These are phyloP conservation scores for Bipolaris gigantea DNA, from an alignment of 2,329 filamentous ascomycete genomes.

Conservation along the genomic window DNA sequence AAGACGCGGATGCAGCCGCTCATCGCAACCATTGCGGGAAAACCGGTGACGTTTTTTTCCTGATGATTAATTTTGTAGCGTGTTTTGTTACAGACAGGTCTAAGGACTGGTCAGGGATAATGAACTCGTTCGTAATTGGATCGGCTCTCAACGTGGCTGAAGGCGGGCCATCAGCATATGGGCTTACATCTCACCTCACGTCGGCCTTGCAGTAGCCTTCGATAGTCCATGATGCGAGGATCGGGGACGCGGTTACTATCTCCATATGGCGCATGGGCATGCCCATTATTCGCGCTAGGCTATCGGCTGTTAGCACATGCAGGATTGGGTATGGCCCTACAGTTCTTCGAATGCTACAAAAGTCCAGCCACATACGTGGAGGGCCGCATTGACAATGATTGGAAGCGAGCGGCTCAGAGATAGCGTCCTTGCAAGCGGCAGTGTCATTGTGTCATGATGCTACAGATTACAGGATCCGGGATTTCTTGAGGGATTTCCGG, in stretches of 20 bases:
- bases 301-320: conserved; percentile 1
- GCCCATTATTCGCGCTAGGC: conserved; percentile 2
- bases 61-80: conserved; percentile 18
- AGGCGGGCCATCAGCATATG: neutral
- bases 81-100: conserved; percentile 13
- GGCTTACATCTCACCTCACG: conserved; percentile 4
- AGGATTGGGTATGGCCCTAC: conserved; percentile 1
- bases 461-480: neutral
- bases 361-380: conserved; percentile 4
- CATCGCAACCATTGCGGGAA: conserved; percentile 11
- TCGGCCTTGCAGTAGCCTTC: conserved; percentile 14
- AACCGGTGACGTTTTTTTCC: conserved; percentile 9
- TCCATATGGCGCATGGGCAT: conserved; percentile 5
- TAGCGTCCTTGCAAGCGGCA: conserved; percentile 1
- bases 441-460: neutral
- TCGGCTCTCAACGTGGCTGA: conserved; percentile 5
- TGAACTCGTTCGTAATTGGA: conserved; percentile 6
- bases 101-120: neutral
- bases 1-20: conserved; percentile 13
- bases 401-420: neutral
- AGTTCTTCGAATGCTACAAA: neutral
- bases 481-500: neutral
- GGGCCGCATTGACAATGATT: neutral
- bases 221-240: conserved; percentile 6
- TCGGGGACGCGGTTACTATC: conserved; percentile 1